Conservation (phyloP, 495 filamentous ascomycete species). For the Aspergillus coremiiformis region DNA sequence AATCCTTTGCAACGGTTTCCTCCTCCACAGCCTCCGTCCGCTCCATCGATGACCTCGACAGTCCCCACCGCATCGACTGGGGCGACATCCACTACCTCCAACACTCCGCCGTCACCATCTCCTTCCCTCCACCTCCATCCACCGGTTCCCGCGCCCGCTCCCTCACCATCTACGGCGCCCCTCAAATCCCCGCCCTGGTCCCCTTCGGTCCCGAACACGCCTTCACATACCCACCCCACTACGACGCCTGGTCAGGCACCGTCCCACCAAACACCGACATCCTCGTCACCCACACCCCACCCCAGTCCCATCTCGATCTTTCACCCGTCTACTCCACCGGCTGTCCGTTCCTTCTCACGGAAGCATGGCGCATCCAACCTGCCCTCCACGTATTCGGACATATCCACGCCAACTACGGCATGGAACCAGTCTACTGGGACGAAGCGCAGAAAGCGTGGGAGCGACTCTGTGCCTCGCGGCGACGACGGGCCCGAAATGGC, state of each 20-base stretch:
- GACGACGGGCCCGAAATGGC: slow-evolving; percentile 19
- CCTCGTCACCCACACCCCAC: slow-evolving; percentile 72
- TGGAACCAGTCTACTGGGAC: slow-evolving; percentile 70
- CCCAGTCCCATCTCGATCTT: slow-evolving; percentile 68
- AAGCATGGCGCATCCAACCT: slow-evolving; percentile 73
- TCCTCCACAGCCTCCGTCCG: slow-evolving; percentile 36
- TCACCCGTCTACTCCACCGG: slow-evolving; percentile 52
- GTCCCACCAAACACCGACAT: slow-evolving; percentile 73
- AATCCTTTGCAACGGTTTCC: slow-evolving; percentile 30
- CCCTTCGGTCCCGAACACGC: slow-evolving; percentile 54
- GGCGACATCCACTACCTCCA: slow-evolving; percentile 57
- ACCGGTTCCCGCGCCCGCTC: slow-evolving; percentile 24
- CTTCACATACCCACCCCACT: slow-evolving; percentile 54
- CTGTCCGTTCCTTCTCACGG: slow-evolving; percentile 64
- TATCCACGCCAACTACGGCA: slow-evolving; percentile 60
- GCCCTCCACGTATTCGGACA: slow-evolving; percentile 85
- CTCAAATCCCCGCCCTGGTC: slow-evolving; percentile 52
- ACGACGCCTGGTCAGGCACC: slow-evolving; percentile 56
- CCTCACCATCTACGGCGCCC: slow-evolving; percentile 55
- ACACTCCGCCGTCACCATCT: slow-evolving; percentile 47
- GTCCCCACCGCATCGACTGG: slow-evolving; percentile 44
- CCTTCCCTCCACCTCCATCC: slow-evolving; percentile 25
- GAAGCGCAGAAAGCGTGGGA: slow-evolving; percentile 67
- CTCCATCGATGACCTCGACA: slow-evolving; percentile 32
- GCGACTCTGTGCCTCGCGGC: slow-evolving; percentile 40